These are phyloP conservation scores for Leccinum aurantiacum DNA, from an alignment of 768 basidiomycete species.

Conservation along the genomic window DNA sequence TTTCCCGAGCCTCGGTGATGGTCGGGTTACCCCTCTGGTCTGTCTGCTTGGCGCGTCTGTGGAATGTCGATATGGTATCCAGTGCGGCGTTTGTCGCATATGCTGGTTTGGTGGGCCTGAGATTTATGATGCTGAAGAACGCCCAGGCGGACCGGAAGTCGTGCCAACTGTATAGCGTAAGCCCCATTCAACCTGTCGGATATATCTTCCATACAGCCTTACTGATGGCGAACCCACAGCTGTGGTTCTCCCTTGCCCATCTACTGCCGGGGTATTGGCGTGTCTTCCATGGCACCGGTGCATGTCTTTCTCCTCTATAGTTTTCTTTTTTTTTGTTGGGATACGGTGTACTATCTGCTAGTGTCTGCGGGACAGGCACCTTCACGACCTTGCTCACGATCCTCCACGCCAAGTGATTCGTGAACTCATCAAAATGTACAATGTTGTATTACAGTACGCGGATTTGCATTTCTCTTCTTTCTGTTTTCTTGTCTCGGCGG, in stretches of 20 bases:
- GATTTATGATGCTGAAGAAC: constrained; percentile 26
- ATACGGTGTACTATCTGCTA: constrained; percentile 10
- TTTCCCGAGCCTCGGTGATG: constrained; percentile 28
- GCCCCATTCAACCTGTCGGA: not conserved
- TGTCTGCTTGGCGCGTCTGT: constrained; percentile 25
- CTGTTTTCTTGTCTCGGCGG: not conserved
- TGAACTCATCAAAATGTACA: not conserved
- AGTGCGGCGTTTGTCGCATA: constrained; percentile 28
- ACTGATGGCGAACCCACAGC: constrained; percentile 10
- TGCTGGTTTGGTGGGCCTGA: constrained; percentile 24
- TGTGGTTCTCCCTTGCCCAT: constrained; percentile 35
- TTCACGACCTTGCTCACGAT: not conserved
- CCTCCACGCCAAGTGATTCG: not conserved
- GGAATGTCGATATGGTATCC: constrained; percentile 29
- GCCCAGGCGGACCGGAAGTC: constrained; percentile 28
- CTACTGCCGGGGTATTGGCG: constrained; percentile 34
- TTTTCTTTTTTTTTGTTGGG: not conserved
- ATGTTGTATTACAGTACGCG: constrained; percentile 11
- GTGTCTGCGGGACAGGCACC: constrained; percentile 7
- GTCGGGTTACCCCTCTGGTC: constrained; percentile 33
- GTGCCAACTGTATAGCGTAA: constrained; percentile 34
- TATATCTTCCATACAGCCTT: not conserved
- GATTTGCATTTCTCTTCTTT: not conserved
- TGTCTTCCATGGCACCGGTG: constrained; percentile 18
- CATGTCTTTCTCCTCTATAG: constrained; percentile 11